phyloP scores from a whole-genome alignment of 2,329 filamentous ascomycete genomes.

The Penicillium hesseltinei region DNA sequence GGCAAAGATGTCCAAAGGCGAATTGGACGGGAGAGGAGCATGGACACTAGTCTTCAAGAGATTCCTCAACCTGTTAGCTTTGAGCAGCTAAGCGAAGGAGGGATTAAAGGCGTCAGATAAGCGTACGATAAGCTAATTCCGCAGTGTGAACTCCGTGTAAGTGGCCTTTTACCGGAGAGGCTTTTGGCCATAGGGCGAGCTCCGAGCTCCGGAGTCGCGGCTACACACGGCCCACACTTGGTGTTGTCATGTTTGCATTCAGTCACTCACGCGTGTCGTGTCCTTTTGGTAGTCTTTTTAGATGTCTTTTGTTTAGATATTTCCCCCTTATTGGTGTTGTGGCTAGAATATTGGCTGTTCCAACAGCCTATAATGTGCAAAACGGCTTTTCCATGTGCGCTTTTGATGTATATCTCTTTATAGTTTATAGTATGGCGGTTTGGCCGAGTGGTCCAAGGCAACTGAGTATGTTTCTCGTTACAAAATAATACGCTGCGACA shows the following conservation, averaged over 20 bases:
- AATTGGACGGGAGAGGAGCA: slow-evolving; percentile 37
- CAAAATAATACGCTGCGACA: too few relatives aligned
- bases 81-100: not conserved
- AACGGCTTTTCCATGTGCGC: too few relatives aligned
- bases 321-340: too few relatives aligned
- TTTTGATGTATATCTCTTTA: too few relatives aligned
- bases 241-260: slow-evolving; percentile 17
- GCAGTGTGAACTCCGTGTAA: slow-evolving; percentile 7
- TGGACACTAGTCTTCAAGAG: slow-evolving; percentile 14
- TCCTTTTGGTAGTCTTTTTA: too few relatives aligned
- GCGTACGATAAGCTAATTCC: slow-evolving; percentile 15
- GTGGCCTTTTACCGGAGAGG: slow-evolving; percentile 6
- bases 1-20: slow-evolving; percentile 33
- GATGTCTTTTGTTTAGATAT: too few relatives aligned
- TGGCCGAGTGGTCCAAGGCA: too few relatives aligned
- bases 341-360: too few relatives aligned
- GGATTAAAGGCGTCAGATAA: slow-evolving; percentile 9
- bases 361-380: too few relatives aligned
- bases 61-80: not conserved
- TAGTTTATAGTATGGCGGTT: too few relatives aligned
- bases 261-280: too few relatives aligned
- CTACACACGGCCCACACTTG: slow-evolving; percentile 13
- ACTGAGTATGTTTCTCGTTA: too few relatives aligned
- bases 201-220: slow-evolving; percentile 8
- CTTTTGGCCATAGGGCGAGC: slow-evolving; percentile 5